Evolutionary conservation across 768 basidiomycete genomes (phyloP), one percentile per base, ranked within the genome.

Genomic region (Crepidotus variabilis): DNA sequence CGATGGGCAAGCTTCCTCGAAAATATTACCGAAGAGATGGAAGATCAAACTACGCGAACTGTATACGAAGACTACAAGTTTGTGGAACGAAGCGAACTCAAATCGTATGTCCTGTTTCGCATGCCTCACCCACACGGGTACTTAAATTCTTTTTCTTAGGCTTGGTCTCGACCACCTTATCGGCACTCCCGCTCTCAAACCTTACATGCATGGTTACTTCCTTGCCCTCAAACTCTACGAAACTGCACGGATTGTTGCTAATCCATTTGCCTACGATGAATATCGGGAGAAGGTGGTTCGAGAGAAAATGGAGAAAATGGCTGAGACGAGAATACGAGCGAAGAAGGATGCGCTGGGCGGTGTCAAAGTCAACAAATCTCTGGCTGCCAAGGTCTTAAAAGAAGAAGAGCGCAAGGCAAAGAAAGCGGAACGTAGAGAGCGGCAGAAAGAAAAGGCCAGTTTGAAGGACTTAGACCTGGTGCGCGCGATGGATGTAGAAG

Each of bases 131-230:
- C 47, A 39, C 52, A 60, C 22, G 57, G 16, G 53, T 22, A 49
- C 32, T 59, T 33, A 60, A 18, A 48, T 59, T 54, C 58, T 50
- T 33, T 55, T 49, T 51, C 55, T 36, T 64, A 96, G 94, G 34
- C 85, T 99, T 59, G 92, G 94, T n/a, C 73, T 99, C 68, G 90
- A 94, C 62, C 93, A 96, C 69, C 91, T 99, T 63, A 76, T 97
- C 61, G 97, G 97, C 51, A 96, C 95, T 5, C 87, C 94, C 20
- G 86, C 90, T 16, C 90, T 98, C 78, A 96, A 96, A 71, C 97
- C 97, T 3, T 99, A 98, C 74, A 98, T 99, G 96, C 97, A 99
- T 71, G 97, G 97, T 45, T 98, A 95, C 83, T 98, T 99, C 77
- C 72, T 98, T 60, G 92, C 94, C 4, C 86, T 98, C 72, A 92